Conservation (phyloP, 805 yeast species). For the Isabelozyma rhagii region DNA sequence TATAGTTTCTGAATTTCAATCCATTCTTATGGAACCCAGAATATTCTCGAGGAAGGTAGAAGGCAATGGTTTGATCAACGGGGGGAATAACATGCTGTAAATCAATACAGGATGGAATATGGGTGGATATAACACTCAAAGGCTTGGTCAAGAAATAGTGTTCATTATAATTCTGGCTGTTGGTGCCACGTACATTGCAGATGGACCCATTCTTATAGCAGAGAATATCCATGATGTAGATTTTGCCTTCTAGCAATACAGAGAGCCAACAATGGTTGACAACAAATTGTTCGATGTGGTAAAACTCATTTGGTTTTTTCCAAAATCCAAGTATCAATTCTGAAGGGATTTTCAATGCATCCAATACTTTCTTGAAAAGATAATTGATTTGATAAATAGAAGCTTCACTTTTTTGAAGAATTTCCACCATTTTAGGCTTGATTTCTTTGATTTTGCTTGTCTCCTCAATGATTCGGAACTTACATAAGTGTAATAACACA, state of each 20-base stretch:
- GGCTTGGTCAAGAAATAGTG: slow-evolving; percentile 83
- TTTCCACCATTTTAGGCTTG: slow-evolving; percentile 40
- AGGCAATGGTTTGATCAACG: slow-evolving; percentile 70
- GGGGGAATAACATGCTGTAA: slow-evolving; percentile 89
- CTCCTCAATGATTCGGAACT: slow-evolving; percentile 48
- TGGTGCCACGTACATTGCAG: slow-evolving; percentile 25
- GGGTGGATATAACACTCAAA: slow-evolving; percentile 71
- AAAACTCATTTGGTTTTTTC: slow-evolving; percentile 68
- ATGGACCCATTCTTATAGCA: slow-evolving; percentile 30
- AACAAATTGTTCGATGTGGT: slow-evolving; percentile 49
- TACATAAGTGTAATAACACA: slow-evolving; percentile 64
- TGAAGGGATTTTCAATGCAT: slow-evolving; percentile 64
- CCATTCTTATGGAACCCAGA: slow-evolving; percentile 69
- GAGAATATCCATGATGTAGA: slow-evolving; percentile 70
- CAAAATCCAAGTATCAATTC: slow-evolving; percentile 81
- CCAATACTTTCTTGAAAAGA: slow-evolving; percentile 70
- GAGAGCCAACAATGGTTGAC: slow-evolving; percentile 89
- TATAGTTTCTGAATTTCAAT: slow-evolving; percentile 60
- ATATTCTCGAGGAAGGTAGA: slow-evolving; percentile 81
- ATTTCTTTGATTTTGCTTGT: slow-evolving; percentile 31
- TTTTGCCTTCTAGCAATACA: slow-evolving; percentile 68
- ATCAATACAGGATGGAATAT: slow-evolving; percentile 73
- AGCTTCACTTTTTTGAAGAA: slow-evolving; percentile 50
- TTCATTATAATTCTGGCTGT: slow-evolving; percentile 33
- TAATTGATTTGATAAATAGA: slow-evolving; percentile 73